Percentiles rank a stretch among this genome's conserved stretches.
Evolutionary conservation across 345 rosid species (phyloP).

Genomic region (Gossypium raimondii): DNA sequence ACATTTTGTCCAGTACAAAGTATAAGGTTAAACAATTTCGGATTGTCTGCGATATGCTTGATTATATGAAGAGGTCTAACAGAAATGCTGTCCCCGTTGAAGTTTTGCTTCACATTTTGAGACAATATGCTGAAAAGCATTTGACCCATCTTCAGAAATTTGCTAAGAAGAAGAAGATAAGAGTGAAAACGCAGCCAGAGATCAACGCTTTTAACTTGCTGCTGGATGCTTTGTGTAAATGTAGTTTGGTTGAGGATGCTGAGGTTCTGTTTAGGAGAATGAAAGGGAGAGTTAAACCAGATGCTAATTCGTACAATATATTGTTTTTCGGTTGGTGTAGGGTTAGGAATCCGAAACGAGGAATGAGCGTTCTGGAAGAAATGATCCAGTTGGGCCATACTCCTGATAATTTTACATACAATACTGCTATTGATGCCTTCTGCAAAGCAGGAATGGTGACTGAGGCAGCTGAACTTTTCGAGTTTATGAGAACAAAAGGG

Average conservation of each 20-base stretch:
- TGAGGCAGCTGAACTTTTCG: constrained; percentile 72
- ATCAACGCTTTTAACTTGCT: constrained; percentile 78
- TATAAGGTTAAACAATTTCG: constrained; percentile 77
- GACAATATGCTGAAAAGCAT: constrained; percentile 65
- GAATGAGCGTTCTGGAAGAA: constrained; percentile 67
- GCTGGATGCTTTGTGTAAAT: constrained; percentile 83
- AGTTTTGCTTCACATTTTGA: constrained; percentile 51
- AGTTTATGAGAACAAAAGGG: constrained; percentile 82
- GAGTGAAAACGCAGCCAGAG: constrained; percentile 87
- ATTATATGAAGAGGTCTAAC: constrained; percentile 68
- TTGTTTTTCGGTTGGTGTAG: constrained; percentile 94
- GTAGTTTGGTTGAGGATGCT: constrained; percentile 69
- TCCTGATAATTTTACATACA: constrained; percentile 78
- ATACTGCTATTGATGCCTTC: constrained; percentile 76
- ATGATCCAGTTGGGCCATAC: constrained; percentile 75
- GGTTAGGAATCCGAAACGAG: constrained; percentile 70
- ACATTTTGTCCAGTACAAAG: constrained; percentile 73
- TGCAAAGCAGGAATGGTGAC: constrained; percentile 78
- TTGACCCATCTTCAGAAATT: constrained; percentile 82
- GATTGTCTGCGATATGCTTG: constrained; percentile 74
- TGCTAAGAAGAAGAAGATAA: constrained; percentile 75
- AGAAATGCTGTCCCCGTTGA: constrained; percentile 52
- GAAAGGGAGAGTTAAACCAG: constrained; percentile 56
- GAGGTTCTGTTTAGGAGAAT: constrained; percentile 51
- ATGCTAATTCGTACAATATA: constrained; percentile 60